A percentile compares a stretch with the other conserved stretches of the same genome.
Conservation (phyloP, 148 eudicot genomes). For the Dianthus caryophyllus region DNA sequence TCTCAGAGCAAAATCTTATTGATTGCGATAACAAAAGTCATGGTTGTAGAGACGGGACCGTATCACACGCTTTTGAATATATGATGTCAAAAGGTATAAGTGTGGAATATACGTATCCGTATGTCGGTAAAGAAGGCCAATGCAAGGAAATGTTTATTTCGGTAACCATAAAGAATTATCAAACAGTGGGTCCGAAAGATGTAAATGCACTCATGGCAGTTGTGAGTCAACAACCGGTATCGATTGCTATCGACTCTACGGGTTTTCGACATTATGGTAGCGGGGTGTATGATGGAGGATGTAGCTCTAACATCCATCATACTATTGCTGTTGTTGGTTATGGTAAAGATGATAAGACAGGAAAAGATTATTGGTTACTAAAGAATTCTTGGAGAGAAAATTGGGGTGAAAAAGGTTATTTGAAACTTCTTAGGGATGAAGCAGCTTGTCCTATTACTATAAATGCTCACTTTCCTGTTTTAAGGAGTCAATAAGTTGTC, state of each 20-base stretch:
- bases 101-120: constrained; percentile 35
- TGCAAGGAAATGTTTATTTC: background rate
- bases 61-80: constrained; percentile 26
- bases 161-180: constrained; percentile 10
- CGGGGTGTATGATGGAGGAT: constrained; percentile 25
- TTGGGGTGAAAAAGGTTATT: constrained; percentile 38
- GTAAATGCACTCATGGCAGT: constrained; percentile 26
- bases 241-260: constrained; percentile 21
- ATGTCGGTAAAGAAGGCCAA: too few species aligned
- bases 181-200: constrained; percentile 22
- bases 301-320: constrained; percentile 20
- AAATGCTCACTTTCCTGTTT: too few species aligned
- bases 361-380: constrained; percentile 27
- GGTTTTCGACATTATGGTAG: constrained; percentile 13
- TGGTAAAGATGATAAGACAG: background rate
- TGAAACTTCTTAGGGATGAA: constrained; percentile 24
- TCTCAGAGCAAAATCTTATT: constrained; percentile 42
- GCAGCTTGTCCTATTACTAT: too few species aligned
- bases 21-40: constrained; percentile 21
- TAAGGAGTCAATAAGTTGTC: too few species aligned
- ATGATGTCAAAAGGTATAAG: constrained; percentile 34
- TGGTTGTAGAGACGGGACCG: constrained; percentile 19
- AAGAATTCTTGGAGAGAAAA: constrained; percentile 35
- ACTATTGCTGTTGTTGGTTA: constrained; percentile 17
- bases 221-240: constrained; percentile 29